Evolutionary conservation across 2,329 filamentous ascomycete genomes (phyloP).

Genomic region (Neofusicoccum laricinum): DNA sequence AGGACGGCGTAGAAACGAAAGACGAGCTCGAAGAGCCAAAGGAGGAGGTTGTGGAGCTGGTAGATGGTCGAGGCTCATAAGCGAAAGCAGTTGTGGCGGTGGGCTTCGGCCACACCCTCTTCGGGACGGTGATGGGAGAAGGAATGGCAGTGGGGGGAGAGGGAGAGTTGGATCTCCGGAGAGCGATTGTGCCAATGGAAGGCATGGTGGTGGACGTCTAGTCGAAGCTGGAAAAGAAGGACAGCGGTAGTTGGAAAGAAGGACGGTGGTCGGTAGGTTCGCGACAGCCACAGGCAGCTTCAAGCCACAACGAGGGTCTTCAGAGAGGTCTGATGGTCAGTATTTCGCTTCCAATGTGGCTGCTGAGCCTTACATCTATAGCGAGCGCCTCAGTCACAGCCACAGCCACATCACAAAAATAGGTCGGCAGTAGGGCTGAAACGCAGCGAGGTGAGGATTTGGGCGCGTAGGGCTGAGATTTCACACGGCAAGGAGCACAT

Average conservation of each 20-base stretch:
- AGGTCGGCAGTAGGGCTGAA: not conserved
- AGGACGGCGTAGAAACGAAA: not conserved
- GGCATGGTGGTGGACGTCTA: not conserved
- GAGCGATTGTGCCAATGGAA: not conserved
- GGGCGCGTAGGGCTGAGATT: constrained; percentile 10
- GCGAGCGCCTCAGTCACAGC: not conserved
- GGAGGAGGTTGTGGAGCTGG: not conserved
- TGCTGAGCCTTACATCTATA: constrained; percentile 9
- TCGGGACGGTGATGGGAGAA: constrained; percentile 3
- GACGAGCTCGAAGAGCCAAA: not conserved
- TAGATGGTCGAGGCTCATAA: constrained; percentile 1
- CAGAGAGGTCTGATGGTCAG: not conserved
- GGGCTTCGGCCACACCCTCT: constrained; percentile 1
- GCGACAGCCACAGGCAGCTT: constrained; percentile 1
- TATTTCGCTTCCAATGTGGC: not conserved
- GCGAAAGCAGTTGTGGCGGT: not conserved
- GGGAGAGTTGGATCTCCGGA: not conserved
- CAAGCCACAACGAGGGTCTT: constrained; percentile 1
- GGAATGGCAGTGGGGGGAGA: not conserved
- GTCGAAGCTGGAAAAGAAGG: not conserved
- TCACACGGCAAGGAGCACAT: not conserved
- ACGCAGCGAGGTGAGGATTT: not conserved
- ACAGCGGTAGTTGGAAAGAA: not conserved
- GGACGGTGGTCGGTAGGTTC: not conserved
- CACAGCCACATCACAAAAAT: constrained; percentile 13